phyloP scores from a whole-genome alignment of 768 basidiomycete species.

The Termitomyces sp. region DNA sequence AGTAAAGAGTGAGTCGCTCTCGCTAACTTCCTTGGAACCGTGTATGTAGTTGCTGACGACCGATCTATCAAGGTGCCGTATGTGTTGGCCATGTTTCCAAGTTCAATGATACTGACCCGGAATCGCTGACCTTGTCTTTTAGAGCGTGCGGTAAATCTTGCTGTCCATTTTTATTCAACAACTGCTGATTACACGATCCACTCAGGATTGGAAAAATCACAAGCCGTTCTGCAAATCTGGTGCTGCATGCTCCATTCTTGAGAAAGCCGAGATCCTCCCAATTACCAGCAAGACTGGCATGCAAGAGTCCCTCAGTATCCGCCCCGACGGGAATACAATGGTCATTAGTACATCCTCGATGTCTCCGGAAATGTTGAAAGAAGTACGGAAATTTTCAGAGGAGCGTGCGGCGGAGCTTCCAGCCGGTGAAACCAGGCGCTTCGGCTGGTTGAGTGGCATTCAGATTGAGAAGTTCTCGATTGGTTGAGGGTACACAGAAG shows the following conservation, averaged over 20 bases:
- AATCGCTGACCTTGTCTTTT: not conserved
- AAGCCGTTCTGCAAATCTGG: slow-evolving; percentile 28
- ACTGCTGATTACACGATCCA: not conserved
- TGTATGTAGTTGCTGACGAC: not conserved
- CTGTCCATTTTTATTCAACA: too few species aligned
- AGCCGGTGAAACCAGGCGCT: not conserved
- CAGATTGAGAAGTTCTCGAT: not conserved
- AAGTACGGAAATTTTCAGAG: slow-evolving; percentile 12
- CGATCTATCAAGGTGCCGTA: slow-evolving; percentile 6
- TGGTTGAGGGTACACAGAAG: not conserved
- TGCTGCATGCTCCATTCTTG: slow-evolving; percentile 24
- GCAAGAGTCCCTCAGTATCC: slow-evolving; percentile 18
- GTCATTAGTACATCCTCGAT: slow-evolving; percentile 22
- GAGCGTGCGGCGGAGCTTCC: not conserved
- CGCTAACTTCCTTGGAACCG: not conserved
- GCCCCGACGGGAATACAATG: slow-evolving; percentile 16
- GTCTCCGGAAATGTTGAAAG: slow-evolving; percentile 21
- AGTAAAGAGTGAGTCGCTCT: slow-evolving; percentile 19
- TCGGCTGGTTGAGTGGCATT: not conserved
- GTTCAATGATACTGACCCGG: not conserved
- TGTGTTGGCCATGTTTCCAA: not conserved
- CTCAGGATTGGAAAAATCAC: slow-evolving; percentile 29
- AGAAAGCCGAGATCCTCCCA: slow-evolving; percentile 11
- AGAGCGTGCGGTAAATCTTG: slow-evolving; percentile 10
- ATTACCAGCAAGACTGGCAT: not conserved